A percentile compares a stretch with the other conserved stretches of the same genome.
phyloP scores from a whole-genome alignment of 441 rosid genomes.

The Jatropha multifida region DNA sequence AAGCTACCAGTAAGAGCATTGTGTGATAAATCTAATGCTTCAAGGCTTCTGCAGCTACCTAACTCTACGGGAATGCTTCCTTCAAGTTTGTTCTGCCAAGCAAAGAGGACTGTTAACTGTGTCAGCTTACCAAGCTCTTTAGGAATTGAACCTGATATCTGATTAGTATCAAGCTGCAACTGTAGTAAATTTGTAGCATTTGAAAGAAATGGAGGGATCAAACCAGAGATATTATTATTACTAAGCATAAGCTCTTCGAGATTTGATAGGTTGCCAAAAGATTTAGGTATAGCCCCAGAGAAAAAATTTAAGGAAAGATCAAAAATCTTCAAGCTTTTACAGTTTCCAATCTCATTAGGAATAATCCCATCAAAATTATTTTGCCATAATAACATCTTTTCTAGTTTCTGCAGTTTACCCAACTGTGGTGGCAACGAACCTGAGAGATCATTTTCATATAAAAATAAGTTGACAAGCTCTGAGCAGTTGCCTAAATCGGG shows the following conservation, averaged over 20 bases:
- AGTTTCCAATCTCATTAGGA: conserved; percentile 83
- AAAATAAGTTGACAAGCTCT: conserved; percentile 79
- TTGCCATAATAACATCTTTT: conserved; percentile 77
- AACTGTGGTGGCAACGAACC: conserved; percentile 71
- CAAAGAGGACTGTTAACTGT: conserved; percentile 69
- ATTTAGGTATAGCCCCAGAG: conserved; percentile 68
- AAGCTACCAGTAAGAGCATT: conserved; percentile 77
- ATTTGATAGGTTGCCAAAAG: conserved; percentile 56
- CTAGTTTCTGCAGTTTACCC: conserved; percentile 70
- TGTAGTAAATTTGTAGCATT: conserved; percentile 70
- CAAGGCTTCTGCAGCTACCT: conserved; percentile 61
- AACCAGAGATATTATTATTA: conserved; percentile 78
- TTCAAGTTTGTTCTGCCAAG: conserved; percentile 95
- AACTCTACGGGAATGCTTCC: conserved; percentile 82
- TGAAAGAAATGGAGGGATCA: conserved; percentile 63
- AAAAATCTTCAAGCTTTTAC: conserved; percentile 58
- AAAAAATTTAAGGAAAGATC: conserved; percentile 77
- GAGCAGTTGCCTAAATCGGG: conserved; percentile 81
- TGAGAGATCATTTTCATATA: conserved; percentile 78
- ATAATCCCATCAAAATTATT: conserved; percentile 70
- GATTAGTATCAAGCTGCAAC: conserved; percentile 80
- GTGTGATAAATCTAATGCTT: conserved; percentile 88
- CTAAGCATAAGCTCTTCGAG: conserved; percentile 94
- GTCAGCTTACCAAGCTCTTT: conserved; percentile 65
- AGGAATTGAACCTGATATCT: conserved; percentile 83